Conservation (phyloP, 768 basidiomycete genomes). For the Naganishia randhawae region DNA sequence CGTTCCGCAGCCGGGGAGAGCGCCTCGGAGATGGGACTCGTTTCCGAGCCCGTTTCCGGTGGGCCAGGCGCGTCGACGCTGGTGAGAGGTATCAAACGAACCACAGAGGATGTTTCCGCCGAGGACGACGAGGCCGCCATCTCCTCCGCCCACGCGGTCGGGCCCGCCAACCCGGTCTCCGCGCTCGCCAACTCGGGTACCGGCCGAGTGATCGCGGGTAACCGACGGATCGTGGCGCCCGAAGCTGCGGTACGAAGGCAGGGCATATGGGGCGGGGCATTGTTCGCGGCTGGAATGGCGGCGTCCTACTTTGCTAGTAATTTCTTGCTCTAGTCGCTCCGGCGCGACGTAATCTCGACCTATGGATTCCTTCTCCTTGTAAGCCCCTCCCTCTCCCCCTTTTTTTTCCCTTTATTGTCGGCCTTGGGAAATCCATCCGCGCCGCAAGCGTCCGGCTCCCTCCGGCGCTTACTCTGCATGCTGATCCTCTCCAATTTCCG, state of each 20-base stretch:
- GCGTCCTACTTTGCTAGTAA: conserved; percentile 20
- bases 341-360: no score
- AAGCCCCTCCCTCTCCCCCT: neutral
- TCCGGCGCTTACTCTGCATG: conserved; percentile 15
- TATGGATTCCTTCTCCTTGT: no score
- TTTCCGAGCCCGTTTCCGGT: conserved; percentile 5
- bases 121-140: neutral
- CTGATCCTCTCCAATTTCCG: neutral
- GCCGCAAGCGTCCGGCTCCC: conserved; percentile 8
- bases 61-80: neutral
- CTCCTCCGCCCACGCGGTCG: neutral
- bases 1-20: conserved; percentile 27
- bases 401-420: neutral
- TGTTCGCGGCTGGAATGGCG: conserved; percentile 16
- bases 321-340: conserved; percentile 19
- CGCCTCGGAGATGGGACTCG: conserved; percentile 28
- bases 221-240: conserved; percentile 26
- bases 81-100: conserved; percentile 28
- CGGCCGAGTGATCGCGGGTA: conserved; percentile 19
- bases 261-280: conserved; percentile 15
- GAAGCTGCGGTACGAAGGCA: conserved; percentile 20
- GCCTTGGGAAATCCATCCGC: no score
- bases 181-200: conserved; percentile 5
- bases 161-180: neutral
- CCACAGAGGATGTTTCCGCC: conserved; percentile 13